Evolutionary conservation across 2,329 filamentous ascomycete species (phyloP).

Genomic region (Leptographium lundbergii): DNA sequence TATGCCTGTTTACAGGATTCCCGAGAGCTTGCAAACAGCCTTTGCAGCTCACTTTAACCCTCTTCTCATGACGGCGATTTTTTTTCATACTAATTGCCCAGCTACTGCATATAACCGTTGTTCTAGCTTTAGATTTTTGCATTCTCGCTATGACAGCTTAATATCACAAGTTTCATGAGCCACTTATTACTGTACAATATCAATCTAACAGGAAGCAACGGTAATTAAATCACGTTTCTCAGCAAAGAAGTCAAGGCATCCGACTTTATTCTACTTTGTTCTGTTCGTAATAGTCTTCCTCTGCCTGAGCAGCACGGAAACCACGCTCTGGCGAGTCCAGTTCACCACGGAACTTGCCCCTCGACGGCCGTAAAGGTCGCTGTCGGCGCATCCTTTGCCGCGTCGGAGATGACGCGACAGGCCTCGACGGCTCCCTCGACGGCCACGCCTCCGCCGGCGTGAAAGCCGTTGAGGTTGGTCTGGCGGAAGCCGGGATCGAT

Average conservation of each 20-base stretch:
- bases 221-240: too few species aligned
- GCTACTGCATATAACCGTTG: neutral
- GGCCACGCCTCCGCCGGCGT: neutral
- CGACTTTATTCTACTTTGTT: too few species aligned
- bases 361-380: neutral
- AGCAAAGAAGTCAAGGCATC: too few species aligned
- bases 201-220: too few species aligned
- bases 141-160: constrained; percentile 1
- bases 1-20: neutral
- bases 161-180: neutral
- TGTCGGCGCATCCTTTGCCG: neutral
- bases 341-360: neutral
- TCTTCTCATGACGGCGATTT: neutral
- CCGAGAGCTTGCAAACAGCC: neutral
- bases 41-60: neutral
- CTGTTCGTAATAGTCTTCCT: too few species aligned
- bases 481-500: neutral
- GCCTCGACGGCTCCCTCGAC: neutral
- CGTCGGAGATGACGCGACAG: neutral
- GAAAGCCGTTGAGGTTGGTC: neutral
- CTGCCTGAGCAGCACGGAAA: too few species aligned
- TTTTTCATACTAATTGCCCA: neutral
- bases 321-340: too few species aligned
- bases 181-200: neutral
- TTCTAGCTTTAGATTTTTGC: neutral